phyloP scores from a whole-genome alignment of 2,329 filamentous ascomycete species.

The Macroventuria anomochaeta region DNA sequence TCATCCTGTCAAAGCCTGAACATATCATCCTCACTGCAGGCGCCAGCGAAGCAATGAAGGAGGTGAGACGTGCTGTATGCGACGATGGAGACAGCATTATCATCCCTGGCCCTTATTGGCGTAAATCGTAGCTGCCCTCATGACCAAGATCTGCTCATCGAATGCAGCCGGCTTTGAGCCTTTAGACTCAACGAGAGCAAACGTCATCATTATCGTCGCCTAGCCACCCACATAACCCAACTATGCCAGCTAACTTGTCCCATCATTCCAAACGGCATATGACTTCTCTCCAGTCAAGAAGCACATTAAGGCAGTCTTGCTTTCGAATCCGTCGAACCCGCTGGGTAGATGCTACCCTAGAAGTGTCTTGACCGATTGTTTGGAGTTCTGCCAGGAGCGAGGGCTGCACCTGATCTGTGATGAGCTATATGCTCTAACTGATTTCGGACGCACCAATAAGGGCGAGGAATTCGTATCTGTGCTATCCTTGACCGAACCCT shows the following conservation, averaged over 20 bases:
- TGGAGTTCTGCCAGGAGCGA: conserved; percentile 44
- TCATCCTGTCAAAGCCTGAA: not conserved
- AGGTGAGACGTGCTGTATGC: not conserved
- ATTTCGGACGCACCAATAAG: not conserved
- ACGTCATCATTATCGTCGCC: not conserved
- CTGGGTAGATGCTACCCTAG: conserved; percentile 36
- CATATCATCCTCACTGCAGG: not conserved
- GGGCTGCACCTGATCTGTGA: conserved; percentile 40
- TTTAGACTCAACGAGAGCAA: not conserved
- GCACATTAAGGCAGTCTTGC: conserved; percentile 39
- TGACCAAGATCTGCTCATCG: not conserved
- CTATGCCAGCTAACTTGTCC: not conserved
- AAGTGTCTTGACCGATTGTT: conserved; percentile 34
- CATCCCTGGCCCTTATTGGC: not conserved
- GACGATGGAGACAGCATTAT: not conserved
- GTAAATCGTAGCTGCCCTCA: not conserved
- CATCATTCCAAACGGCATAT: conserved; percentile 5
- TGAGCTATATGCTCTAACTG: conserved; percentile 32
- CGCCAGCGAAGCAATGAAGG: not conserved
- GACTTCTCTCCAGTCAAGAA: conserved; percentile 36
- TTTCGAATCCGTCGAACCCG: conserved; percentile 41
- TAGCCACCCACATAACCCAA: not conserved
- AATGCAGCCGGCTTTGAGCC: not conserved
- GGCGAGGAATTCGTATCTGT: conserved; percentile 30
- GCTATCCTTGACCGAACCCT: conserved; percentile 36